These are phyloP conservation scores for Boletus pseudopeckii DNA, from an alignment of 768 basidiomycete genomes.

Conservation along the genomic window DNA sequence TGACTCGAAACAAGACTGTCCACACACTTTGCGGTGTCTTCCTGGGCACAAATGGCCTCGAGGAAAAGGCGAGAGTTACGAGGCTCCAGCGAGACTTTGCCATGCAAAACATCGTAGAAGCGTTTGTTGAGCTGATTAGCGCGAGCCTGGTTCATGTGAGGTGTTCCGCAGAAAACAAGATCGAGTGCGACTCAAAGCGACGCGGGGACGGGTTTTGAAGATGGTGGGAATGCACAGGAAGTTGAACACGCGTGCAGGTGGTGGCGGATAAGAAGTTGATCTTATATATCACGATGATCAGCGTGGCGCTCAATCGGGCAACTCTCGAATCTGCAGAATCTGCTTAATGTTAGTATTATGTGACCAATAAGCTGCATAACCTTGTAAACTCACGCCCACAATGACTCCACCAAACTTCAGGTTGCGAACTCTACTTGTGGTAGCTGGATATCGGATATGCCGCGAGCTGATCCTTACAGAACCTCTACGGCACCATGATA, in stretches of 20 bases:
- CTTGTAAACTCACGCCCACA: neutral
- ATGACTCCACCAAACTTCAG: neutral
- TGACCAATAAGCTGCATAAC: neutral
- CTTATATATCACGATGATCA: neutral
- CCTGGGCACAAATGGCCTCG: constrained; percentile 42
- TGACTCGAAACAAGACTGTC: constrained; percentile 34
- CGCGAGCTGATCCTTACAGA: neutral
- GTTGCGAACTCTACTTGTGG: neutral
- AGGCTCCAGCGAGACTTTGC: constrained; percentile 25
- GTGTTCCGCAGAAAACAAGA: neutral
- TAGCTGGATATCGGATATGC: neutral
- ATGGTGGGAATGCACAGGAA: constrained; percentile 1
- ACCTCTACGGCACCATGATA: neutral
- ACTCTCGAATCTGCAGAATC: neutral
- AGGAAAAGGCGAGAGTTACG: constrained; percentile 37
- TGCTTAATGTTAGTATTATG: too few relatives aligned
- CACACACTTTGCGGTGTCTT: constrained; percentile 38
- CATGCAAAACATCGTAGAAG: constrained; percentile 34
- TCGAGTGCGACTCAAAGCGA: neutral
- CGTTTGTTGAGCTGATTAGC: constrained; percentile 32
- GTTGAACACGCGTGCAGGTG: neutral
- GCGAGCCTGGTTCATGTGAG: constrained; percentile 17
- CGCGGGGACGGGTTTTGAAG: neutral
- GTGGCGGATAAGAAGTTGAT: neutral
- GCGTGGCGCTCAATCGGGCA: constrained; percentile 1